Evolutionary conservation across 2,329 filamentous ascomycete genomes (phyloP).

Genomic region (Emergomyces pasteurianus): DNA sequence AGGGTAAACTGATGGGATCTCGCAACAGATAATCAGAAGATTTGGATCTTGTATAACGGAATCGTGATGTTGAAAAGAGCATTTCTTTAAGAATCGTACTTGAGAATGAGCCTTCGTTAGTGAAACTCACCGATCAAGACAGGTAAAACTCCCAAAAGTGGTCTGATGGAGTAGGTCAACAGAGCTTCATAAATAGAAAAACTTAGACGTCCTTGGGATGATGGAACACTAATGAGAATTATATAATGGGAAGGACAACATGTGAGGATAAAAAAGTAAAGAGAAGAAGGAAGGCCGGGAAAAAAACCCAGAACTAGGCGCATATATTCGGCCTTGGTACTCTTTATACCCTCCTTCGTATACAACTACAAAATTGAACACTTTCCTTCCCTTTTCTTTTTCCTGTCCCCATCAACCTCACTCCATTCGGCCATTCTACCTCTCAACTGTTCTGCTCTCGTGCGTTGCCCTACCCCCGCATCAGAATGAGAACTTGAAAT

Average conservation of each 20-base stretch:
- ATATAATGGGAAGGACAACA: neutral
- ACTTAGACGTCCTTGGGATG: neutral
- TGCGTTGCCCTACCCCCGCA: neutral
- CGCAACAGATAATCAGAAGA: too few species aligned
- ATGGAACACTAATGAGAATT: neutral
- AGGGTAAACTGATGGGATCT: neutral
- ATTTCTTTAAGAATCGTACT: neutral
- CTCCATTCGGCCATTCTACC: slow-evolving; percentile 30
- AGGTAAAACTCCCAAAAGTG: neutral
- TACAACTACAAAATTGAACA: slow-evolving; percentile 27
- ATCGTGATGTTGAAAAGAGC: neutral
- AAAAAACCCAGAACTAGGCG: neutral
- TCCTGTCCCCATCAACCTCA: slow-evolving; percentile 25
- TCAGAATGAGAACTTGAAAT: slow-evolving; percentile 10
- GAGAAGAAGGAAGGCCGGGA: neutral
- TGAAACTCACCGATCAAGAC: neutral
- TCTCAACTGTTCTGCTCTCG: slow-evolving; percentile 23
- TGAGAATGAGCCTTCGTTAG: neutral
- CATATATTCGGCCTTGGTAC: neutral
- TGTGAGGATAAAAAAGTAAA: neutral
- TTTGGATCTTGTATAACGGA: neutral
- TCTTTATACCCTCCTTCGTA: neutral
- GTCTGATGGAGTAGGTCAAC: neutral
- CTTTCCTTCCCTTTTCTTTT: slow-evolving; percentile 22
- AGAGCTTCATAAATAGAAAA: neutral